These are phyloP conservation scores for Exobasidium rhododendri DNA, from an alignment of 1,284 basidiomycete genomes.

Conservation along the genomic window DNA sequence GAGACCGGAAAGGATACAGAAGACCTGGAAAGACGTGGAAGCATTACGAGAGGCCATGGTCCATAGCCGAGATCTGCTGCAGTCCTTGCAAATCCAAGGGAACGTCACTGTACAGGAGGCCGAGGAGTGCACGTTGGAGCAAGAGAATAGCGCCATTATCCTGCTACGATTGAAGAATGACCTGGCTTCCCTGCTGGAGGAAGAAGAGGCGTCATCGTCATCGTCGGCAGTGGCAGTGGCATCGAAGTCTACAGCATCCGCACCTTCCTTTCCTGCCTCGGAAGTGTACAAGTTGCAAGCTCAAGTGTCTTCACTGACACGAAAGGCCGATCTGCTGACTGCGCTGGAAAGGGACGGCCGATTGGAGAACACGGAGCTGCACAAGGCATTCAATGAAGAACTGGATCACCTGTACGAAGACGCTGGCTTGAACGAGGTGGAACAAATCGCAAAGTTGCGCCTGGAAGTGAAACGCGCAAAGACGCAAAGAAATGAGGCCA, in stretches of 20 bases:
- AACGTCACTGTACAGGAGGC: background rate
- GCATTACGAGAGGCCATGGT: background rate
- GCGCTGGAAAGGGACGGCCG: constrained; percentile 48
- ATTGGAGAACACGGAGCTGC: constrained; percentile 51
- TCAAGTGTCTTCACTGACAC: constrained; percentile 31
- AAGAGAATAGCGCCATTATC: background rate
- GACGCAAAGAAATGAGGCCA: constrained; percentile 24
- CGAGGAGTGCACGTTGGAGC: background rate
- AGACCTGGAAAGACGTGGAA: constrained; percentile 1
- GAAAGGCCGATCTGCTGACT: constrained; percentile 41
- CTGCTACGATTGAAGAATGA: background rate
- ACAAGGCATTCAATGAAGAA: constrained; percentile 51
- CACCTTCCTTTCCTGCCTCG: background rate
- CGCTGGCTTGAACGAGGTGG: constrained; percentile 28
- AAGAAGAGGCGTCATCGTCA: background rate
- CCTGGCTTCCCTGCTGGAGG: background rate
- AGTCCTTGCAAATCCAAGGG: background rate
- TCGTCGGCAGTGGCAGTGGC: background rate
- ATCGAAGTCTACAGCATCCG: background rate
- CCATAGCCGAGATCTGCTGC: background rate
- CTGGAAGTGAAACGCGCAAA: constrained; percentile 33
- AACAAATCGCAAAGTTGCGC: constrained; percentile 35
- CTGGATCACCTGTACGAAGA: constrained; percentile 47
- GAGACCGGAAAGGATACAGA: background rate
- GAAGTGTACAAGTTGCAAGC: constrained; percentile 1